Evolutionary conservation across 2,329 filamentous ascomycete species (phyloP).

Genomic region (Diaporthe amygdali): DNA sequence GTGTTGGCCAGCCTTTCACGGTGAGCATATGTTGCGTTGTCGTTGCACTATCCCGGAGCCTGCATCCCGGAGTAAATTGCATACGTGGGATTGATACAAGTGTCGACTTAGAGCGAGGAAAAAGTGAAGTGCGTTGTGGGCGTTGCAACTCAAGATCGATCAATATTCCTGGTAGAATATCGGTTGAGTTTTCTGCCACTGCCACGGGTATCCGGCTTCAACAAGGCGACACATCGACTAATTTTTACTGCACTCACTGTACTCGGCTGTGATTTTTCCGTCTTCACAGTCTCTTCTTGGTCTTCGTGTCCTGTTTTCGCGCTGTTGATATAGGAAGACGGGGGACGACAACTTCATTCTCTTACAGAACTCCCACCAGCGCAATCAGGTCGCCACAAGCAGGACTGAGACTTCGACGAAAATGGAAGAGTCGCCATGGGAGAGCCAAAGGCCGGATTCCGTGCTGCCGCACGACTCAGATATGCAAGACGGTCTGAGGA

Average conservation of each 20-base stretch:
- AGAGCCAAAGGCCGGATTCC: not conserved
- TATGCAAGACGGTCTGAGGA: constrained; percentile 28
- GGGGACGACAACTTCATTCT: too few species aligned
- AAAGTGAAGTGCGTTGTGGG: not conserved
- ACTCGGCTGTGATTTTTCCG: not conserved
- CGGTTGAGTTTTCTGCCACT: not conserved
- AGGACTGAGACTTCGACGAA: not conserved
- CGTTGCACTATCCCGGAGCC: not conserved
- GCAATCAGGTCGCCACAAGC: not conserved
- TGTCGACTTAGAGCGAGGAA: not conserved
- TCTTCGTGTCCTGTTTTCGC: not conserved
- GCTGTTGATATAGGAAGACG: not conserved
- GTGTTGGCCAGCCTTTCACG: not conserved
- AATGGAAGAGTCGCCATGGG: not conserved
- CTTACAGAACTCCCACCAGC: not conserved
- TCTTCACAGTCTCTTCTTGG: not conserved
- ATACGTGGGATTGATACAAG: too few species aligned
- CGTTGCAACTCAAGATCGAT: not conserved
- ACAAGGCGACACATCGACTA: not conserved
- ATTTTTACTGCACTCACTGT: too few species aligned
- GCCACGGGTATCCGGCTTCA: not conserved
- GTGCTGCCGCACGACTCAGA: constrained; percentile 16
- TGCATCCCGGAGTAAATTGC: not conserved
- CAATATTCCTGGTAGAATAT: not conserved
- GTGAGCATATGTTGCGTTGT: not conserved